A percentile compares a stretch with the other conserved stretches of the same genome.
Conservation (phyloP, 352 stramenopile genomes). For the Pythium brachiatum region DNA sequence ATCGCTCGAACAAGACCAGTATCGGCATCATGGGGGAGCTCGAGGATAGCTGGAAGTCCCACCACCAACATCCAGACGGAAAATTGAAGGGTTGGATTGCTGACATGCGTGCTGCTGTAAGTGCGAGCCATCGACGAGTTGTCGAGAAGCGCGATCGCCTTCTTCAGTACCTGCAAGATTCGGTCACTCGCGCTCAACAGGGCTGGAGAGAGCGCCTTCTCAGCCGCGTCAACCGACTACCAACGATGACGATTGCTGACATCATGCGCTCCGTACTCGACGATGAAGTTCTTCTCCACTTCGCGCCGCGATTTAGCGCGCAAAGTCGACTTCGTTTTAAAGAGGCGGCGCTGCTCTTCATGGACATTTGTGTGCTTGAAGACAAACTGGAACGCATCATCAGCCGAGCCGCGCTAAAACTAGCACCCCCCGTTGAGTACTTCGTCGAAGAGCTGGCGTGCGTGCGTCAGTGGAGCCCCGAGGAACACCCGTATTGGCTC, state of each 20-base stretch:
- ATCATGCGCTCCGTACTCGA: constrained; percentile 39
- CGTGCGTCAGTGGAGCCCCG: constrained; percentile 36
- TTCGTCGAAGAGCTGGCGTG: constrained; percentile 5
- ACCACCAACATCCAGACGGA: constrained; percentile 23
- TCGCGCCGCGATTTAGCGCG: constrained; percentile 28
- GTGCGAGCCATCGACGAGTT: not conserved
- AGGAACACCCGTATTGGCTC: constrained; percentile 70
- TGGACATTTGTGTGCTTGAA: constrained; percentile 73
- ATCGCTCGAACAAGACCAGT: constrained; percentile 23
- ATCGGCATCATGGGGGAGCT: constrained; percentile 33
- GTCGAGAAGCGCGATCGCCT: not conserved
- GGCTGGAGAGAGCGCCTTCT: constrained; percentile 23
- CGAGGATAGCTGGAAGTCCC: constrained; percentile 33
- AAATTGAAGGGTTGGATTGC: constrained; percentile 1
- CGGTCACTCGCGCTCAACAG: not conserved
- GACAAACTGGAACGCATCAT: constrained; percentile 58
- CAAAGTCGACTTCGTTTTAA: constrained; percentile 21
- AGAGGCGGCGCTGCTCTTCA: constrained; percentile 24
- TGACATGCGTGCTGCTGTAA: not conserved
- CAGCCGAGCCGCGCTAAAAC: constrained; percentile 5
- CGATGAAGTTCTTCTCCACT: constrained; percentile 25
- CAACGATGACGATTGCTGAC: constrained; percentile 29
- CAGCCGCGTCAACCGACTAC: constrained; percentile 23
- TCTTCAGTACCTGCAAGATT: not conserved
- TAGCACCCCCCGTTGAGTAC: constrained; percentile 5